These are phyloP conservation scores for Ogataea chonburiensis DNA, from an alignment of 805 yeast genomes.

Conservation along the genomic window DNA sequence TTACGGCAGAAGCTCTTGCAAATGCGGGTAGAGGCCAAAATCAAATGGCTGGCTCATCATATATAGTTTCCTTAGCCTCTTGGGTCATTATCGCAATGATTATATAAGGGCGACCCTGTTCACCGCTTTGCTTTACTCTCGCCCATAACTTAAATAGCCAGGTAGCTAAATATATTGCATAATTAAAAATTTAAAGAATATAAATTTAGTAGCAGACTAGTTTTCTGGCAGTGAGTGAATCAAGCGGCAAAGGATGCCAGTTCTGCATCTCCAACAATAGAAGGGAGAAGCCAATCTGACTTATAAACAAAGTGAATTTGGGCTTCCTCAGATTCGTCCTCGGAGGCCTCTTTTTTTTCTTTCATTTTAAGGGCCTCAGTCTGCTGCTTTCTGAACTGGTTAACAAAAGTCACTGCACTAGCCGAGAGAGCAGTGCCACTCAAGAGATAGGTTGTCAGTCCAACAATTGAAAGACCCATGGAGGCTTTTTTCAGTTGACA, in stretches of 20 bases:
- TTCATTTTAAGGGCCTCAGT: background rate
- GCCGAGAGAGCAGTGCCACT: conserved; percentile 18
- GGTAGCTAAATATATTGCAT: too few species aligned
- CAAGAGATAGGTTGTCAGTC: conserved; percentile 15
- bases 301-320: conserved; percentile 15
- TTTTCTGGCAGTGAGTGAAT: background rate
- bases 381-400: conserved; percentile 12
- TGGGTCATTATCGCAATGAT: conserved; percentile 2
- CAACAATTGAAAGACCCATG: conserved; percentile 18
- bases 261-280: conserved; percentile 6
- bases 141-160: background rate
- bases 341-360: background rate
- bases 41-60: background rate
- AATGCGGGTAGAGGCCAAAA: conserved; percentile 4
- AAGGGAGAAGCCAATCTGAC: conserved; percentile 22
- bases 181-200: conserved; percentile 1
- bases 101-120: background rate
- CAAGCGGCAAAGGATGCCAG: conserved; percentile 1
- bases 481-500: conserved; percentile 27
- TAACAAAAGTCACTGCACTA: conserved; percentile 15
- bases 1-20: conserved; percentile 1
- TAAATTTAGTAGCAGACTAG: background rate
- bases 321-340: conserved; percentile 2
- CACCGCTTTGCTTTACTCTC: conserved; percentile 1
- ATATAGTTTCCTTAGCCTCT: background rate